Percentiles rank a stretch among this genome's conserved stretches.
These are phyloP conservation scores for Vanderwaltozyma tropicalis DNA, from an alignment of 805 yeast genomes.

Conservation along the genomic window DNA sequence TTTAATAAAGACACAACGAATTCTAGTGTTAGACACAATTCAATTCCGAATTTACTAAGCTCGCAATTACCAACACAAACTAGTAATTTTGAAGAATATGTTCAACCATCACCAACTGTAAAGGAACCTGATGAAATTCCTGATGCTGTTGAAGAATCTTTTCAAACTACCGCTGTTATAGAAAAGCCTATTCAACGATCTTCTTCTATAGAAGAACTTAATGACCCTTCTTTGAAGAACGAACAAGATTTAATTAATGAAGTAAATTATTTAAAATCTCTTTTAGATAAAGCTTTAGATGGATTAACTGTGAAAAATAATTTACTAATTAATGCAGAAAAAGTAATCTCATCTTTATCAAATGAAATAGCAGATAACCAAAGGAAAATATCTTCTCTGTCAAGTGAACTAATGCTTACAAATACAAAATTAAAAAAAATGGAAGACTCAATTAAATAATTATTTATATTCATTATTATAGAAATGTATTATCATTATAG, in stretches of 20 bases:
- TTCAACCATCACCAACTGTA: too few species aligned
- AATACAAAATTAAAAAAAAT: not conserved
- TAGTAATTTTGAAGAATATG: too few species aligned
- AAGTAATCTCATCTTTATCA: not conserved
- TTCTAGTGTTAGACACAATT: too few species aligned
- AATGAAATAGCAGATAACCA: not conserved
- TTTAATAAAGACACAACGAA: too few species aligned
- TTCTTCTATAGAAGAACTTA: not conserved
- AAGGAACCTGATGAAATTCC: too few species aligned
- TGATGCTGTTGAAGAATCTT: too few species aligned
- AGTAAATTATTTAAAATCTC: conserved; percentile 1
- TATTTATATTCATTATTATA: too few species aligned
- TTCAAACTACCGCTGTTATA: too few species aligned
- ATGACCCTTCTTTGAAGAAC: conserved; percentile 1
- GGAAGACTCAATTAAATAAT: not conserved
- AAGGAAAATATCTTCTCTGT: conserved; percentile 1
- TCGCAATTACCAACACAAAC: too few species aligned
- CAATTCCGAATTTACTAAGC: too few species aligned
- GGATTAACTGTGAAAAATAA: conserved; percentile 1
- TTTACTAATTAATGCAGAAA: conserved; percentile 1
- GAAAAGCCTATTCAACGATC: too few species aligned
- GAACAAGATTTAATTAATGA: conserved; percentile 1
- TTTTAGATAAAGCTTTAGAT: not conserved
- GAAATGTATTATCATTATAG: too few species aligned
- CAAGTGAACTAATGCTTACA: not conserved